Evolutionary conservation across 768 basidiomycete genomes (phyloP).

Genomic region (Daedaleopsis sinensis): DNA sequence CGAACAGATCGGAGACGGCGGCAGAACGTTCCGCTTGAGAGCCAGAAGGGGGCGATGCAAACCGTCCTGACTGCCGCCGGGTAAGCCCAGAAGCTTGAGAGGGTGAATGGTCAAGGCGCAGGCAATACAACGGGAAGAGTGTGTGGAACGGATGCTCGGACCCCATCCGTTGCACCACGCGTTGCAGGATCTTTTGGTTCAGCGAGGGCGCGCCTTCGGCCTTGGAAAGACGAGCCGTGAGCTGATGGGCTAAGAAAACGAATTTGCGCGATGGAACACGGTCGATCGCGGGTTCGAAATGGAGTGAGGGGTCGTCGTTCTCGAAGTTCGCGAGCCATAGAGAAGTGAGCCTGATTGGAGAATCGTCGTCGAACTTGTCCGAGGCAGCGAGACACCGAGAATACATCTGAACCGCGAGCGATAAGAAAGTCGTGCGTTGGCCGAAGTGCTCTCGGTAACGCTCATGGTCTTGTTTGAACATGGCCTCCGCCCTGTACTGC

Average conservation of each 20-base stretch:
- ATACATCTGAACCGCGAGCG: slow-evolving; percentile 84
- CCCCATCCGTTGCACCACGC: slow-evolving; percentile 74
- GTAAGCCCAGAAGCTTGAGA: slow-evolving; percentile 16
- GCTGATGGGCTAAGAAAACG: slow-evolving; percentile 89
- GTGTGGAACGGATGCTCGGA: slow-evolving; percentile 93
- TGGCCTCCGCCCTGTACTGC: slow-evolving; percentile 42
- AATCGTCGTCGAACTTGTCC: slow-evolving; percentile 75
- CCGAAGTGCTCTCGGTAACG: slow-evolving; percentile 43
- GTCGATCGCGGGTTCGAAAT: slow-evolving; percentile 48
- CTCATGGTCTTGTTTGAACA: slow-evolving; percentile 57
- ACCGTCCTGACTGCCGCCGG: slow-evolving; percentile 52
- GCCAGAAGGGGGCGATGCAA: slow-evolving; percentile 35
- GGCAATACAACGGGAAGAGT: slow-evolving; percentile 85
- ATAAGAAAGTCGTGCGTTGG: slow-evolving; percentile 63
- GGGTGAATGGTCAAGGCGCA: slow-evolving; percentile 45
- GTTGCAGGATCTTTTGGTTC: slow-evolving; percentile 62
- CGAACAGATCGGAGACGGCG: slow-evolving; percentile 68
- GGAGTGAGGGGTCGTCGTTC: slow-evolving; percentile 47
- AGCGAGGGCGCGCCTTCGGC: slow-evolving; percentile 30
- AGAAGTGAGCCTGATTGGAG: slow-evolving; percentile 80
- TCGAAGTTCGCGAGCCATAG: slow-evolving; percentile 92
- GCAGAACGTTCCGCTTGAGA: slow-evolving; percentile 60
- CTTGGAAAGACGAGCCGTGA: slow-evolving; percentile 83
- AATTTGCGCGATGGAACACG: slow-evolving; percentile 86
- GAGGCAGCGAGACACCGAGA: slow-evolving; percentile 72